Conservation (phyloP, 108 stramenopile genomes). For the Nitzschia sp. region DNA sequence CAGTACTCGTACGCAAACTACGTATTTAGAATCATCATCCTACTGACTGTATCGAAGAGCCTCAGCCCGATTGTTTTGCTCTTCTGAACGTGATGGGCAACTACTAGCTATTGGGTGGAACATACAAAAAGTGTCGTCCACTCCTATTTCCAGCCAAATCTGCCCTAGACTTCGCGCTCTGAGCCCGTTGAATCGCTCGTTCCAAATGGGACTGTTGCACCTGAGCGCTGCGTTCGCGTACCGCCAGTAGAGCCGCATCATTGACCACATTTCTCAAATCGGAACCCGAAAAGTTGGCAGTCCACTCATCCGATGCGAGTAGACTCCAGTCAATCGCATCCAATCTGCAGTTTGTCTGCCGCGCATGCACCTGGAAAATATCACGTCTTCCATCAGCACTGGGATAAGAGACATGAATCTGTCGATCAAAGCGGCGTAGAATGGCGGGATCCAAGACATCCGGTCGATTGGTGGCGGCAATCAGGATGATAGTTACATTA, state of each 20-base stretch:
- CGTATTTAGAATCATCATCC: too few species aligned
- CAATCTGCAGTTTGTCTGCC: constrained; percentile 43
- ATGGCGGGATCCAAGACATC: constrained; percentile 94
- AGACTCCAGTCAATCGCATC: constrained; percentile 45
- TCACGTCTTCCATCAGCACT: constrained; percentile 78
- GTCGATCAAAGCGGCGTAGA: constrained; percentile 93
- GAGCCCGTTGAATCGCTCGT: constrained; percentile 39
- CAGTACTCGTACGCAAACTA: too few species aligned
- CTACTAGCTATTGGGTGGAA: too few species aligned
- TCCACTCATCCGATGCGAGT: constrained; percentile 36
- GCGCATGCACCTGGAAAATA: constrained; percentile 87
- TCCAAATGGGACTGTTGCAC: constrained; percentile 64
- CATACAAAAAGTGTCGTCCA: not conserved
- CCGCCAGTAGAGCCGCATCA: constrained; percentile 79
- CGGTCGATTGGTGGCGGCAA: constrained; percentile 93
- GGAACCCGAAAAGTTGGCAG: constrained; percentile 71
- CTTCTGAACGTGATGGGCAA: too few species aligned
- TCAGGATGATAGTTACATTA: constrained; percentile 78
- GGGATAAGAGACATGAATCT: constrained; percentile 87
- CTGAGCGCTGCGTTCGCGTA: constrained; percentile 39
- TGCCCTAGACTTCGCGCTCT: constrained; percentile 11
- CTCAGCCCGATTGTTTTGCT: too few species aligned
- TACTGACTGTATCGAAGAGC: too few species aligned
- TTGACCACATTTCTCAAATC: constrained; percentile 78
- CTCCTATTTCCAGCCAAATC: not conserved